phyloP scores from a whole-genome alignment of 441 rosid species.

The Isatis lusitanica region DNA sequence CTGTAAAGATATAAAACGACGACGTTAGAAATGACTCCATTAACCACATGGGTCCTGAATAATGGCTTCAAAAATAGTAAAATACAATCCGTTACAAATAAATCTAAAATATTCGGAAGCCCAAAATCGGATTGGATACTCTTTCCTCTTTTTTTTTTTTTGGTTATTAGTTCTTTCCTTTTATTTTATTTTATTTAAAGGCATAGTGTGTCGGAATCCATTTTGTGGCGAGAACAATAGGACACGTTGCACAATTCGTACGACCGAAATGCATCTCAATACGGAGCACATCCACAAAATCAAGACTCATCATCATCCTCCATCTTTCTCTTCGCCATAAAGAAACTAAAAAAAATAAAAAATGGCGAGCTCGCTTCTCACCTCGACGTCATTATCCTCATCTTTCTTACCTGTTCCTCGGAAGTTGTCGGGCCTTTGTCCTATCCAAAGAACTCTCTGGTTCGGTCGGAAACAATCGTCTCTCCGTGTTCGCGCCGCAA shows the following conservation, averaged over 20 bases:
- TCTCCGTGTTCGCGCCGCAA: conserved; percentile 57
- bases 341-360: neutral
- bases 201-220: neutral
- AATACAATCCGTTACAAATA: neutral
- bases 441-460: conserved; percentile 26
- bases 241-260: neutral
- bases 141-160: no score
- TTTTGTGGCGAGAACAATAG: neutral
- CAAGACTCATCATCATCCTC: neutral
- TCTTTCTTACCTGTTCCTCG: conserved; percentile 37
- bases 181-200: neutral
- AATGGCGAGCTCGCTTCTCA: conserved; percentile 42
- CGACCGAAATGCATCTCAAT: neutral
- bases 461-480: conserved; percentile 30
- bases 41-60: neutral
- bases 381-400: conserved; percentile 37
- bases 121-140: neutral
- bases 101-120: neutral
- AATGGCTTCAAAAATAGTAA: neutral
- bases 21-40: neutral
- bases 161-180: no score
- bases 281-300: conserved; percentile 14
- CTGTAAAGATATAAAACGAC: neutral
- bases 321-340: neutral
- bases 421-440: neutral